These are phyloP conservation scores for Cavenderia fasciculata DNA, from an alignment of 78 protist genomes.

Conservation along the genomic window DNA sequence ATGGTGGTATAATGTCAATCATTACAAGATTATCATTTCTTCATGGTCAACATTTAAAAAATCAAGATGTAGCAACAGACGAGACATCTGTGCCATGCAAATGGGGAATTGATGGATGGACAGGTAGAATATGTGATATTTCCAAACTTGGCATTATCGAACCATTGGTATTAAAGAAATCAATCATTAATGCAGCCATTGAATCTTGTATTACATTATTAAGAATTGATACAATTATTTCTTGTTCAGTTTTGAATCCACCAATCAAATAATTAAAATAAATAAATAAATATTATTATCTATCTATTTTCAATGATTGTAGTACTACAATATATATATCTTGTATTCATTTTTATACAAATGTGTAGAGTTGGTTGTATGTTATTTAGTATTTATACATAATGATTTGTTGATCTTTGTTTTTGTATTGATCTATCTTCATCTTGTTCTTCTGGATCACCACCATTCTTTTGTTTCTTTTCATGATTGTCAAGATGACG, in stretches of 20 bases:
- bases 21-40: constrained; percentile 11
- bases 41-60: neutral
- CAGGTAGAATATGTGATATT: constrained; percentile 47
- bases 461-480: neutral
- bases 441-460: neutral
- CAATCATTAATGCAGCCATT: constrained; percentile 35
- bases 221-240: constrained; percentile 57
- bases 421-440: constrained; percentile 27
- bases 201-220: constrained; percentile 58
- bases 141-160: constrained; percentile 21
- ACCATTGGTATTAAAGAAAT: constrained; percentile 53
- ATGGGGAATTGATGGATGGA: constrained; percentile 68
- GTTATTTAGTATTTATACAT: neutral
- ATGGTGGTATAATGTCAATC: no score
- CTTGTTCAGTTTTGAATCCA: no score
- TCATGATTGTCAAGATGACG: constrained; percentile 39
- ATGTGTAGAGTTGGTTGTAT: no score
- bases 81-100: neutral
- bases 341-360: no score
- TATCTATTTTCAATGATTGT: neutral
- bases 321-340: no score
- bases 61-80: neutral
- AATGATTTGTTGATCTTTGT: neutral
- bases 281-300: neutral
- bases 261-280: neutral